Evolutionary conservation across 164 flowering plant species (phyloP).

Genomic region (Saururus chinensis): DNA sequence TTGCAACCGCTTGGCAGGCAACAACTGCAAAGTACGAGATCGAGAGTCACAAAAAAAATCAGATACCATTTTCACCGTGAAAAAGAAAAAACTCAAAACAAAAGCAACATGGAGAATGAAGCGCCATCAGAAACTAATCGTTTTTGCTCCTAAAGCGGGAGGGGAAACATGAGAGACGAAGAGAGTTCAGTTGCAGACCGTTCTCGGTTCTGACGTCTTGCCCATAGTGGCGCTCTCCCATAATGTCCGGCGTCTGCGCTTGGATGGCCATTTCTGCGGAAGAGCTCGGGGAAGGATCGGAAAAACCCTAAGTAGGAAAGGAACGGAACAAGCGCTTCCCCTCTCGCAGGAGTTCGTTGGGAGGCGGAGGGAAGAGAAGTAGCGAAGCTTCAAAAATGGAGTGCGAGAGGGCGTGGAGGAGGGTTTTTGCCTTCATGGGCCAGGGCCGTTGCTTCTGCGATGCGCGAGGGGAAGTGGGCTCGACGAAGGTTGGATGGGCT

Average conservation of each 20-base stretch:
- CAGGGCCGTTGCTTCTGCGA: too few species aligned
- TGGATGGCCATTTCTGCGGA: constrained; percentile 27
- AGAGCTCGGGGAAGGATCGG: background rate
- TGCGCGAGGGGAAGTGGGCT: too few species aligned
- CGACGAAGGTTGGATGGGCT: too few species aligned
- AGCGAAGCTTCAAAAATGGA: background rate
- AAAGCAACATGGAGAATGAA: too few species aligned
- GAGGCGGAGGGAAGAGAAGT: background rate
- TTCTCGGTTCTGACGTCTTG: constrained; percentile 99
- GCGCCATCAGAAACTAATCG: background rate
- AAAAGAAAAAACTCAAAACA: too few species aligned
- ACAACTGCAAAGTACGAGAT: constrained; percentile 36
- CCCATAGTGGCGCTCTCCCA: constrained; percentile 91
- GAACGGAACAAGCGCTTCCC: background rate
- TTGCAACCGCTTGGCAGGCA: constrained; percentile 88
- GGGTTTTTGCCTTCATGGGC: background rate
- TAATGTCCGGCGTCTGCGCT: constrained; percentile 51
- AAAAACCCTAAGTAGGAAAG: background rate
- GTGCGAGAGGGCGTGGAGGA: background rate
- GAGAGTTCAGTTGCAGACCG: constrained; percentile 25
- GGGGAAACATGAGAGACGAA: too few species aligned
- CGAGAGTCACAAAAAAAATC: background rate
- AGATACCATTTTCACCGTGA: background rate
- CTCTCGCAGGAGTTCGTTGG: too few species aligned
- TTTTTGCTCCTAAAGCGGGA: too few species aligned